Evolutionary conservation across 805 yeast species (phyloP), one percentile per base, ranked within the genome.

Genomic region (Maudiozyma serrabonitensis): DNA sequence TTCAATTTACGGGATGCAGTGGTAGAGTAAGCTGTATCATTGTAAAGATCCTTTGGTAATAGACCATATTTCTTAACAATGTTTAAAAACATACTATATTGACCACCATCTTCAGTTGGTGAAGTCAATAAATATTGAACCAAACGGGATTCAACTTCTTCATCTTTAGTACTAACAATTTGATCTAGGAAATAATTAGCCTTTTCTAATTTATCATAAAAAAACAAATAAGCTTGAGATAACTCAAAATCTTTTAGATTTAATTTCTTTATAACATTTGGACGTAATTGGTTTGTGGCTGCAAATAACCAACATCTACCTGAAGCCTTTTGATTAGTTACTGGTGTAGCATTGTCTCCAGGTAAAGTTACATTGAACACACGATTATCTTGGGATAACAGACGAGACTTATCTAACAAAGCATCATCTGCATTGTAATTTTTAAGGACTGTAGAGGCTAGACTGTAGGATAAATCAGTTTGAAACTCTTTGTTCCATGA

Each of bases 301-400:
- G 95, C 95, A 66, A 87, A 87, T 52, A 87, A 74, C 95, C 95
- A 87, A 68, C 96, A 87, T 58, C 95, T 72, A 31, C 95, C 96
- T 21, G 87, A 79, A 11, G 79, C 65, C 58, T 78, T 76, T 70
- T 87, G 96, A 67, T 83, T 81, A 48, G 84, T 81, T 16, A 84
- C 75, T 25, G 90, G 89, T 1, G 78, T 58, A 23, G 12, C 31
- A n/a, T 53, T 41, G 7, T 60, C 63, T 56, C 78, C 81, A 19
- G 63, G 54, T 16, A 67, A 60, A 32, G 58, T 56, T 2, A 55
- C 51, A 47, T 68, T 68, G 56, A 66, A 68, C 2, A 63, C 55
- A 37, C 61, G 57, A 6, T 54, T 53, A 41, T 60, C 63, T 13
- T 52, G 48, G n/a, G 50, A 35, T 31, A 57, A 45, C 28, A 63